A percentile compares a stretch with the other conserved stretches of the same genome.
Conservation (phyloP, 2,329 filamentous ascomycete species). For the Trichophyton benhamiae region DNA sequence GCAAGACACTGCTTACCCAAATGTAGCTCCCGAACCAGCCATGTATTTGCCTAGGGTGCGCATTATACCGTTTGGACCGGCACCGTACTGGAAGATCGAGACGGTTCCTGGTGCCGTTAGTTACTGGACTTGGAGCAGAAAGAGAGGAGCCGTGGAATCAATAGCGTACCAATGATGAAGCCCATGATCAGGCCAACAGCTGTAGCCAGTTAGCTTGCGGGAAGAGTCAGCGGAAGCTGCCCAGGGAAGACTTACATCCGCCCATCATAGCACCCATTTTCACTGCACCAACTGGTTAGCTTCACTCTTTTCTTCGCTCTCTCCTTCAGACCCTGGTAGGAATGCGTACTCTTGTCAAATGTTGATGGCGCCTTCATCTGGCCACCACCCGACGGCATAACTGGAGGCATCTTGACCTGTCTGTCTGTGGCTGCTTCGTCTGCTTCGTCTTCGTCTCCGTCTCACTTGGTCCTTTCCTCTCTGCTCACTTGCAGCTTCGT, state of each 20-base stretch:
- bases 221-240: too few relatives aligned
- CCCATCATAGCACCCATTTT: constrained; percentile 99
- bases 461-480: neutral
- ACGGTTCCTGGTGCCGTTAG: constrained; percentile 53
- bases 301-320: constrained; percentile 18
- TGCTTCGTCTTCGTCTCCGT: neutral
- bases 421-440: neutral
- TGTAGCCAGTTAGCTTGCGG: constrained; percentile 28
- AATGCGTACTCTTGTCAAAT: constrained; percentile 54
- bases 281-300: constrained; percentile 41
- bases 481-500: neutral
- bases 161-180: constrained; percentile 77
- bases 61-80: constrained; percentile 86
- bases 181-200: constrained; percentile 93
- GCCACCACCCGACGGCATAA: constrained; percentile 40
- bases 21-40: constrained; percentile 86
- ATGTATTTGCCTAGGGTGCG: constrained; percentile 93
- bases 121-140: neutral
- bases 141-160: constrained; percentile 6
- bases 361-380: constrained; percentile 49
- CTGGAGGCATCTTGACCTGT: constrained; percentile 39
- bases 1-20: constrained; percentile 53
- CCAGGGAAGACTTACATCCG: constrained; percentile 55
- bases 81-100: constrained; percentile 90
- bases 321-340: constrained; percentile 5